A percentile compares a stretch with the other conserved stretches of the same genome.
These are phyloP conservation scores for Talaromyces sp. DNA, from an alignment of 2,329 filamentous ascomycete genomes.

Conservation along the genomic window DNA sequence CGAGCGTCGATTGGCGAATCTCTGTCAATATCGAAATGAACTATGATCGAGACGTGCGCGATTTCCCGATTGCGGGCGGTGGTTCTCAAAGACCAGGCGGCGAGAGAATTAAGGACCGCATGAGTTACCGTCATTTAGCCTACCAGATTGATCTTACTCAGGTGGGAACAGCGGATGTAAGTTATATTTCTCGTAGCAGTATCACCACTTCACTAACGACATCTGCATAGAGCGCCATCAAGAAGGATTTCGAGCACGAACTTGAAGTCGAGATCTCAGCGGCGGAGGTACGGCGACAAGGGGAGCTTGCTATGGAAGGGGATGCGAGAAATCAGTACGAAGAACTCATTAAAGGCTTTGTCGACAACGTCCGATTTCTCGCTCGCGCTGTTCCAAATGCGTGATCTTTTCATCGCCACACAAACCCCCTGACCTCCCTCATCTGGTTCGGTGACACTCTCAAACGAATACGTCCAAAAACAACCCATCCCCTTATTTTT, in stretches of 20 bases:
- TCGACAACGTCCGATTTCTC: slow-evolving; percentile 48
- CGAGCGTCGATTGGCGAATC: slow-evolving; percentile 83
- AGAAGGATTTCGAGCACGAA: slow-evolving; percentile 46
- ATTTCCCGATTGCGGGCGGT: slow-evolving; percentile 45
- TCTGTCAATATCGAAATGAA: slow-evolving; percentile 93
- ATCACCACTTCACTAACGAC: background rate
- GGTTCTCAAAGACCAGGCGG: slow-evolving; percentile 33
- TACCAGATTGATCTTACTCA: slow-evolving; percentile 94
- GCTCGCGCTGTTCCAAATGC: slow-evolving; percentile 38
- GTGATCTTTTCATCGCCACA: slow-evolving; percentile 16
- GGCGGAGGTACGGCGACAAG: slow-evolving; percentile 44
- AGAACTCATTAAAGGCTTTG: slow-evolving; percentile 46
- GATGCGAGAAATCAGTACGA: slow-evolving; percentile 44
- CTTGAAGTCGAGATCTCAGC: slow-evolving; percentile 49
- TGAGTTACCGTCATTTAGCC: slow-evolving; percentile 83
- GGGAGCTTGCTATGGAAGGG: slow-evolving; percentile 38
- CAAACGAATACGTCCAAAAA: background rate
- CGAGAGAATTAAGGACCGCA: slow-evolving; percentile 79
- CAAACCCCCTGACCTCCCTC: background rate
- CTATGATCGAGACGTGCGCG: slow-evolving; percentile 66
- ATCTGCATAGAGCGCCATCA: slow-evolving; percentile 26
- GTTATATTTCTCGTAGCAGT: slow-evolving; percentile 14
- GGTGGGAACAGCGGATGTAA: slow-evolving; percentile 59
- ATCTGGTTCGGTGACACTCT: background rate
- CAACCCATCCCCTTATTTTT: background rate